phyloP scores from a whole-genome alignment of 305 asterid species.

The Andrographis paniculata region DNA sequence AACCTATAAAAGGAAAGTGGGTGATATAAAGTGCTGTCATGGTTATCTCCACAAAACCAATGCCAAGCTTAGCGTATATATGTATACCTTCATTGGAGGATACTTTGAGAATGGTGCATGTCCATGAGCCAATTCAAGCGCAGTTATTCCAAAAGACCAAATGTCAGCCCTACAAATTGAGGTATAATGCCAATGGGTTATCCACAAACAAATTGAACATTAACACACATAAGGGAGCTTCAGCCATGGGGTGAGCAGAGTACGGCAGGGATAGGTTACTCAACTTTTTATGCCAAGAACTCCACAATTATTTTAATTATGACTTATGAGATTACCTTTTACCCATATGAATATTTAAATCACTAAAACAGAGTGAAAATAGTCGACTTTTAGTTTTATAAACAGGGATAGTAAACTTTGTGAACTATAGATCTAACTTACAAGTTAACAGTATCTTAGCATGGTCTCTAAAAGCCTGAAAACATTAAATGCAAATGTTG shows the following conservation, averaged over 20 bases:
- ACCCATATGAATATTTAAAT: background rate
- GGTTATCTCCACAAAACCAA: slow-evolving; percentile 10
- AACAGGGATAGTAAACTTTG: background rate
- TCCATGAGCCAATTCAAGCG: slow-evolving; percentile 46
- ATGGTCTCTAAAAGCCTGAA: background rate
- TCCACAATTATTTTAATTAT: background rate
- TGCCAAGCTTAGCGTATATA: slow-evolving; percentile 5
- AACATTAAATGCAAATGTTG: background rate
- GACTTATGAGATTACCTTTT: background rate
- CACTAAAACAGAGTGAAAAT: background rate
- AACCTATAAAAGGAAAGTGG: slow-evolving; percentile 42
- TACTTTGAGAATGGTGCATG: slow-evolving; percentile 45
- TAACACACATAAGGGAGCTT: background rate
- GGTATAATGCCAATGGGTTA: background rate
- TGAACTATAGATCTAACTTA: background rate
- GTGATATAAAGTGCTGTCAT: slow-evolving; percentile 10
- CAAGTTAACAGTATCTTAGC: background rate
- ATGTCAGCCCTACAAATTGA: slow-evolving; percentile 75
- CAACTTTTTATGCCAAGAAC: background rate
- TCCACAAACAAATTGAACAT: slow-evolving; percentile 13
- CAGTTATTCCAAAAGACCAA: slow-evolving; percentile 99
- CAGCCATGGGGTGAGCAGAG: background rate
- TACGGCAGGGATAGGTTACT: background rate
- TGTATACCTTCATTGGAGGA: slow-evolving; percentile 97
- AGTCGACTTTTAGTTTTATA: background rate